These are phyloP conservation scores for Fomitopsis schrenkii DNA, from an alignment of 1,284 basidiomycete species.

Conservation along the genomic window DNA sequence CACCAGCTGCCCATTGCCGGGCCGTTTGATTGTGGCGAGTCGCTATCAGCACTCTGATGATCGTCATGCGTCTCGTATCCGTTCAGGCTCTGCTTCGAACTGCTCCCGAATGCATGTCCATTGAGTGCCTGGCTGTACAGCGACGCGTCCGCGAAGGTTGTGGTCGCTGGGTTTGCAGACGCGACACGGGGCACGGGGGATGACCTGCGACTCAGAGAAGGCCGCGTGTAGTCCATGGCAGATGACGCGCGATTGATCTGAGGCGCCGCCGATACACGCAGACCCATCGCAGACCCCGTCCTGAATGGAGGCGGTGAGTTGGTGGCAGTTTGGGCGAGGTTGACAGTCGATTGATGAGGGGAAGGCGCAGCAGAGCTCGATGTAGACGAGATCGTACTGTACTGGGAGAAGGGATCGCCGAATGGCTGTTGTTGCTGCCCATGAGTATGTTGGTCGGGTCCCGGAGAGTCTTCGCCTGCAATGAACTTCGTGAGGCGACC, in stretches of 20 bases:
- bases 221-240: constrained; percentile 66
- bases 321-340: constrained; percentile 34
- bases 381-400: constrained; percentile 87
- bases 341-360: constrained; percentile 56
- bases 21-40: constrained; percentile 30
- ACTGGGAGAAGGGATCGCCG: constrained; percentile 90
- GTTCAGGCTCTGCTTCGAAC: constrained; percentile 11
- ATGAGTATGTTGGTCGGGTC: constrained; percentile 36
- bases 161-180: constrained; percentile 49
- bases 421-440: constrained; percentile 41
- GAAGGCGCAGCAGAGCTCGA: constrained; percentile 69
- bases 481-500: constrained; percentile 96
- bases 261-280: constrained; percentile 38
- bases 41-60: constrained; percentile 25
- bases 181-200: constrained; percentile 49
- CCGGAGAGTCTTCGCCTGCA: constrained; percentile 74
- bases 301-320: constrained; percentile 42
- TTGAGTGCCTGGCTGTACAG: constrained; percentile 35
- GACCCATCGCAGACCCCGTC: constrained; percentile 63
- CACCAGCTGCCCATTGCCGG: constrained; percentile 52
- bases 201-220: constrained; percentile 33
- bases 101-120: constrained; percentile 23
- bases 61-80: constrained; percentile 13
- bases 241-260: constrained; percentile 69
- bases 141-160: constrained; percentile 43